Evolutionary conservation across 2,329 filamentous ascomycete genomes (phyloP), one percentile per base, ranked within the genome.

Genomic region (Xylariaceae sp.): DNA sequence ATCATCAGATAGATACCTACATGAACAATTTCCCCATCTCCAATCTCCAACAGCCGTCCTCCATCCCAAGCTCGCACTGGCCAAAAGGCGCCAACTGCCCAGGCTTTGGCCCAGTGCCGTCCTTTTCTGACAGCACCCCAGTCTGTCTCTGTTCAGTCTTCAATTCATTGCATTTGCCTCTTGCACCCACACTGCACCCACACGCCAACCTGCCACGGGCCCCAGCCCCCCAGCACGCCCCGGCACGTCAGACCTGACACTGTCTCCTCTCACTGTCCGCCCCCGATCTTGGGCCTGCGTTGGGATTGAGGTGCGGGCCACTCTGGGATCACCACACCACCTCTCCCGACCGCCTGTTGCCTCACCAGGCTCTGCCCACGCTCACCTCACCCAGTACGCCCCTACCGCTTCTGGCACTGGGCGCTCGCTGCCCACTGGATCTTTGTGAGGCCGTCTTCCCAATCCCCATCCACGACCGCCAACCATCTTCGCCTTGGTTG

Each of bases 401-500:
- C 42, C 9, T 22, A 51, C 47, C 42, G 38, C 52, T 34, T 36
- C 47, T 52, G 54, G 45, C 53, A 60, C 57, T 55, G 58, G 6
- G 48, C 31, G 43, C 49, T 52, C 56, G 51, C 42, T 28, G 44
- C 42, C 47, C 47, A 45, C 48, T 49, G 50, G 43, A 48, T 48
- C 45, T 47, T 48, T 38, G 55, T 53, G 54, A 57, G 50, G 55
- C 56, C 58, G 51, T 58, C 56, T 16, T 51, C 53, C 50, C 50
- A 52, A 60, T 56, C 57, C 62, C 57, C 56, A 60, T 59, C 59
- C 59, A 59, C 61, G 56, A 51, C 59, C 58, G 58, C 60, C 55
- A 49, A 41, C 51, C 60, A 60, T 64, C 58, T 58, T 66, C 63
- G 61, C 60, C 60, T 64, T 63, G 62, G 58, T 56, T 57, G 62